These are phyloP conservation scores for Calonectria ilicicola DNA, from an alignment of 2,329 filamentous ascomycete genomes.

Conservation along the genomic window DNA sequence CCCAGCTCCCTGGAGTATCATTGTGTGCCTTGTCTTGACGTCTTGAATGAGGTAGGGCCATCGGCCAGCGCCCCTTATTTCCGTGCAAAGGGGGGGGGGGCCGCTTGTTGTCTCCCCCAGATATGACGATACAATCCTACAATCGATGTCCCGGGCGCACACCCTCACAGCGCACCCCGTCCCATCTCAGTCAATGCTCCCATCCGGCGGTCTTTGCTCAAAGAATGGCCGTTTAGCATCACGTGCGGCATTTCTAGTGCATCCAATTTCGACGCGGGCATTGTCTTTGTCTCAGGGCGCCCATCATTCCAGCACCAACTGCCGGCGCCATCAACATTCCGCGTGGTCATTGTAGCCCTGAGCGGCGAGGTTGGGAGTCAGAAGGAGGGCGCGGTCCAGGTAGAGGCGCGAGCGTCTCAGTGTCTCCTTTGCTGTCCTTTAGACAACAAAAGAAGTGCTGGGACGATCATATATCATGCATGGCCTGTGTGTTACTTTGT, in stretches of 20 bases:
- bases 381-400: constrained; percentile 31
- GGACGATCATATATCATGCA: constrained; percentile 23
- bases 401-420: constrained; percentile 17
- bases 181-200: constrained; percentile 5
- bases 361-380: constrained; percentile 43
- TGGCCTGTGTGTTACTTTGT: constrained; percentile 26
- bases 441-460: constrained; percentile 16
- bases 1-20: constrained; percentile 3
- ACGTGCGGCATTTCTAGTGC: constrained; percentile 17
- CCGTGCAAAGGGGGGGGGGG: background rate
- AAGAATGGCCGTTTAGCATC: constrained; percentile 17
- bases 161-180: background rate
- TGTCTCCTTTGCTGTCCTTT: constrained; percentile 9
- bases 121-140: constrained; percentile 19
- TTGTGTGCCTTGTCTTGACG: background rate
- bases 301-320: constrained; percentile 47
- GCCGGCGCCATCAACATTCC: constrained; percentile 43
- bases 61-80: background rate
- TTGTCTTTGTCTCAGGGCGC: constrained; percentile 52
- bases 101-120: constrained; percentile 16
- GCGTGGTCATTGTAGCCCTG: constrained; percentile 48
- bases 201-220: constrained; percentile 7
- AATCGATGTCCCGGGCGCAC: constrained; percentile 4
- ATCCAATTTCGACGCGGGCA: constrained; percentile 41
- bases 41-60: background rate